Evolutionary conservation across 208 protist genomes (phyloP).

Genomic region (Phytomonas sp.): DNA sequence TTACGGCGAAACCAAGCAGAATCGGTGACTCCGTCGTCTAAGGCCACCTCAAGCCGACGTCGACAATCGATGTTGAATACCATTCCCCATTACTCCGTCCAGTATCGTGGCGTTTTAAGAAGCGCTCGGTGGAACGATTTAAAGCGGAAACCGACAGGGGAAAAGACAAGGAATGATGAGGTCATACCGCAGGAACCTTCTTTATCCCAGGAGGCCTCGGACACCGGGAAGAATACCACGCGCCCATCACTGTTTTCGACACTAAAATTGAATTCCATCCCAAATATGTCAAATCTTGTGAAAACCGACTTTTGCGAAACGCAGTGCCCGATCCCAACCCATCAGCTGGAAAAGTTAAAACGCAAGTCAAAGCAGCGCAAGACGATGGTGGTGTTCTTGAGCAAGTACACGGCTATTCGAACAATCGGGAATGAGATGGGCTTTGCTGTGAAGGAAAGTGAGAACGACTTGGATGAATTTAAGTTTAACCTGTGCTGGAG

Average conservation of each 20-base stretch:
- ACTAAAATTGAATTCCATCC: not conserved
- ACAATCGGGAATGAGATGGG: conserved; percentile 59
- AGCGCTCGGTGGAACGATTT: not conserved
- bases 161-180: not conserved
- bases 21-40: not conserved
- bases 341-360: conserved; percentile 11
- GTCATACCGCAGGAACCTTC: conserved; percentile 8
- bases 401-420: conserved; percentile 81
- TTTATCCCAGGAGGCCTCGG: not conserved
- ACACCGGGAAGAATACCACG: conserved; percentile 1
- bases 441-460: conserved; percentile 64
- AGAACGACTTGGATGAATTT: conserved; percentile 78
- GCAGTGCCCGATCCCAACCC: not conserved
- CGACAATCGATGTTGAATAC: not conserved
- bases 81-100: not conserved
- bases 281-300: not conserved
- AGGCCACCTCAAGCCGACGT: not conserved
- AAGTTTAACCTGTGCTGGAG: conserved; percentile 93
- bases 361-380: conserved; percentile 37
- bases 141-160: not conserved
- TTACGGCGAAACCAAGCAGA: not conserved
- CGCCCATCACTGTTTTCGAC: not conserved
- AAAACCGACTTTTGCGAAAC: not conserved
- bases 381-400: conserved; percentile 60
- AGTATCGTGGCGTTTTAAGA: not conserved